These are phyloP conservation scores for Talaromyces sp. DNA, from an alignment of 2,329 filamentous ascomycete species.

Conservation along the genomic window DNA sequence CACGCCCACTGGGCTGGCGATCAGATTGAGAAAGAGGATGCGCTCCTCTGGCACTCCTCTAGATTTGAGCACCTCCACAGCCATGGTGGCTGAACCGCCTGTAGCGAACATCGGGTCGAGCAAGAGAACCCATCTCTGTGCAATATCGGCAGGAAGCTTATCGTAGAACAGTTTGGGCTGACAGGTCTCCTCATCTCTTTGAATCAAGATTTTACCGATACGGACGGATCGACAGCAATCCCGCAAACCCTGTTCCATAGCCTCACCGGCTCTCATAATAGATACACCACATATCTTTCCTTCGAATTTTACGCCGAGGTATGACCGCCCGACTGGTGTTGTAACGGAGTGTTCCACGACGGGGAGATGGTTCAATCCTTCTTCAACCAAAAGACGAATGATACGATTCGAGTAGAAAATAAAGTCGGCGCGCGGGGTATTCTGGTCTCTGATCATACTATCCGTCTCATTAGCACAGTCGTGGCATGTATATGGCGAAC, in stretches of 20 bases:
- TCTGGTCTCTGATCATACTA: slow-evolving; percentile 92
- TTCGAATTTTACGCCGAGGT: slow-evolving; percentile 90
- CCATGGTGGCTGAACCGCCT: slow-evolving; percentile 94
- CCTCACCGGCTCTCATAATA: slow-evolving; percentile 96
- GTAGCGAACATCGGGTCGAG: slow-evolving; percentile 99
- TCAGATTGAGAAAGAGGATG: slow-evolving; percentile 94
- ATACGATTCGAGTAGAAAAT: slow-evolving; percentile 99
- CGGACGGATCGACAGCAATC: slow-evolving; percentile 97
- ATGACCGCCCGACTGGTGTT: slow-evolving; percentile 83
- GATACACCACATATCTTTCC: slow-evolving; percentile 98
- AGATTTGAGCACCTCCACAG: slow-evolving; percentile 85
- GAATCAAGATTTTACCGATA: slow-evolving; percentile 97
- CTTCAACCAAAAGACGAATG: slow-evolving; percentile 92
- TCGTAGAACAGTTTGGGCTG: slow-evolving; percentile 95
- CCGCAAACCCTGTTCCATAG: slow-evolving; percentile 94
- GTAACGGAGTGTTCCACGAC: slow-evolving; percentile 85
- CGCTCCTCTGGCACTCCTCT: slow-evolving; percentile 91
- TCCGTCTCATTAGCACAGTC: slow-evolving; percentile 21
- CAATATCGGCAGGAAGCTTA: slow-evolving; percentile 92
- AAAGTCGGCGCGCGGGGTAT: slow-evolving; percentile 89
- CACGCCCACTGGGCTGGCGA: slow-evolving; percentile 93
- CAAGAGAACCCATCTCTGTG: slow-evolving; percentile 86
- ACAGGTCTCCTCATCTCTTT: slow-evolving; percentile 91
- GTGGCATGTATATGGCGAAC: slow-evolving; percentile 13
- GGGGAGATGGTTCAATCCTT: slow-evolving; percentile 93